These are phyloP conservation scores for Panellus pusillus DNA, from an alignment of 768 basidiomycete genomes.

Conservation along the genomic window DNA sequence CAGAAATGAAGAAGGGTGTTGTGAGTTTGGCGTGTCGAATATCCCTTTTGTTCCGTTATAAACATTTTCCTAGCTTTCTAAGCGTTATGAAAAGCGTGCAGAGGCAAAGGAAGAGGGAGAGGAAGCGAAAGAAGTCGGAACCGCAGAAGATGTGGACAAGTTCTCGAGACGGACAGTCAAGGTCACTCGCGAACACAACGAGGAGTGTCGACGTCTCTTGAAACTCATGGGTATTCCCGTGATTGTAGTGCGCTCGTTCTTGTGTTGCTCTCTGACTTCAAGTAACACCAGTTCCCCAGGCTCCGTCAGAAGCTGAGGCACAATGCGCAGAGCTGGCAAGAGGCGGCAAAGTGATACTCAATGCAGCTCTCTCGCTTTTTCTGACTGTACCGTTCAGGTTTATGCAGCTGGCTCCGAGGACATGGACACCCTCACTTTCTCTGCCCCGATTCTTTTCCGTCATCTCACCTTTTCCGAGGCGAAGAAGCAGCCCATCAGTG, in stretches of 20 bases:
- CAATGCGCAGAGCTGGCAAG: constrained; percentile 98
- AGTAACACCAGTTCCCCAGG: constrained; percentile 46
- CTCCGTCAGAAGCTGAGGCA: constrained; percentile 97
- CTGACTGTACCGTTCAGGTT: constrained; percentile 49
- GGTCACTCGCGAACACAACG: constrained; percentile 95
- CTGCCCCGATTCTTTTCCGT: constrained; percentile 85
- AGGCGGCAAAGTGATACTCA: constrained; percentile 72
- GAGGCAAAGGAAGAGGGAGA: constrained; percentile 94
- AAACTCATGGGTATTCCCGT: constrained; percentile 97
- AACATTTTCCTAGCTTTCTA: constrained; percentile 68
- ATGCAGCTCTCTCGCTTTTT: not conserved
- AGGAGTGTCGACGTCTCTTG: constrained; percentile 86
- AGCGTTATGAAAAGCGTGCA: constrained; percentile 88
- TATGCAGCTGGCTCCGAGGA: constrained; percentile 98
- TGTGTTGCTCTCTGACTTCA: not conserved
- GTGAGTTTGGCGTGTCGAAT: constrained; percentile 50
- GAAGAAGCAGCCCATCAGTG: constrained; percentile 93
- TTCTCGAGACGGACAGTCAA: constrained; percentile 90
- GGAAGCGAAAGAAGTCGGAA: constrained; percentile 96
- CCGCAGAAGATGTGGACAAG: constrained; percentile 88
- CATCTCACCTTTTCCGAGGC: constrained; percentile 98
- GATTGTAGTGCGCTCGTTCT: constrained; percentile 63
- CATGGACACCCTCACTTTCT: constrained; percentile 99
- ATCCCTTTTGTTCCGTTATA: not conserved
- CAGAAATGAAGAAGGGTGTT: constrained; percentile 94